Percentiles rank a stretch among this genome's conserved stretches.
phyloP scores from a whole-genome alignment of 768 basidiomycete genomes.

The Russula sp. region DNA sequence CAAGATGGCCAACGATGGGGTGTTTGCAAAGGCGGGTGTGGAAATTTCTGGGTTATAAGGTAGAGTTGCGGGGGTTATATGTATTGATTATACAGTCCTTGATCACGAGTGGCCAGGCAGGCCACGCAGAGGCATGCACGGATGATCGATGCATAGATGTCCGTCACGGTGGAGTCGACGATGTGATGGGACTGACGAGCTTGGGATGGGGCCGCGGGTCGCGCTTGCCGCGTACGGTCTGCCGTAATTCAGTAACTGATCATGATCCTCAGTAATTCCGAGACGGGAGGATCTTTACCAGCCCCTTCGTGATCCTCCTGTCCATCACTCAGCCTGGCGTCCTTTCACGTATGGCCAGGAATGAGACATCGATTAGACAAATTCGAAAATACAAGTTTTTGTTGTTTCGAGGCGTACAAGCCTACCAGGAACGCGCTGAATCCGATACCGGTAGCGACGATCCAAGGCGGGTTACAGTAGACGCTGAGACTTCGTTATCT shows the following conservation, averaged over 20 bases:
- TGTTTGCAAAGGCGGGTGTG: neutral
- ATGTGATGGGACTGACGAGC: too few species aligned
- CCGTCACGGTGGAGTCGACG: too few species aligned
- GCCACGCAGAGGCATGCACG: too few species aligned
- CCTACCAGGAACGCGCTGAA: neutral
- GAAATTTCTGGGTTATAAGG: neutral
- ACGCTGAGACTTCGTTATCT: neutral
- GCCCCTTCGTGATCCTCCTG: too few species aligned
- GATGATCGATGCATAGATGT: too few species aligned
- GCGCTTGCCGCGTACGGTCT: neutral
- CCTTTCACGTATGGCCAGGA: neutral
- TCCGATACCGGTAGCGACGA: too few species aligned
- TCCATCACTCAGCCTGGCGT: neutral
- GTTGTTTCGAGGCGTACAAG: neutral
- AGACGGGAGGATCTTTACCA: too few species aligned
- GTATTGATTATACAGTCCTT: neutral
- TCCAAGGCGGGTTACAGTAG: neutral
- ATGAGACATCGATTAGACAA: neutral
- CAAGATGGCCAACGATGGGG: too few species aligned
- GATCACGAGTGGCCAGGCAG: too few species aligned
- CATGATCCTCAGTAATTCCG: too few species aligned
- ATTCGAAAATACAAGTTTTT: neutral
- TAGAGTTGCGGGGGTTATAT: neutral
- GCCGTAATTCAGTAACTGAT: too few species aligned
- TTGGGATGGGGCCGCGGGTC: too few species aligned